Evolutionary conservation across 257 asterid genomes (phyloP).

Genomic region (Prunella vulgaris): DNA sequence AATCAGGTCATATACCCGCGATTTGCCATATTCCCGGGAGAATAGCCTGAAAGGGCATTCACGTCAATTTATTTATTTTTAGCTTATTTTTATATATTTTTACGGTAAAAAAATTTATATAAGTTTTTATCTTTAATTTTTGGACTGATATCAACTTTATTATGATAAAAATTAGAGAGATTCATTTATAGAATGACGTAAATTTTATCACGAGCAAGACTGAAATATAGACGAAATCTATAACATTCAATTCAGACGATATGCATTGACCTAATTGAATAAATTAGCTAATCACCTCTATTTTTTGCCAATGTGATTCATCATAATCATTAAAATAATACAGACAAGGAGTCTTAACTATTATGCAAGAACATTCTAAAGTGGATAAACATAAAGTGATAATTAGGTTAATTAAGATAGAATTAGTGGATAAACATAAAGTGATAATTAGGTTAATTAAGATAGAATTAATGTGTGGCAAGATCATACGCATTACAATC

Average conservation of each 20-base stretch:
- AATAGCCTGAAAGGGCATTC: too few species aligned
- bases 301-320: neutral
- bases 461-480: neutral
- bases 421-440: slow-evolving; percentile 17
- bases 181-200: too few species aligned
- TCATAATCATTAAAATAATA: neutral
- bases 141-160: too few species aligned
- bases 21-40: too few species aligned
- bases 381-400: slow-evolving; percentile 22
- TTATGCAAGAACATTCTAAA: neutral
- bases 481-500: neutral
- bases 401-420: slow-evolving; percentile 2
- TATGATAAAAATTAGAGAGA: too few species aligned
- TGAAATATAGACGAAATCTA: neutral
- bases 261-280: neutral
- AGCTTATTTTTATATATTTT: too few species aligned
- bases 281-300: neutral
- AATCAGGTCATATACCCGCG: too few species aligned
- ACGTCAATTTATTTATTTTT: too few species aligned
- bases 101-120: too few species aligned
- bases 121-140: too few species aligned
- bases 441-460: slow-evolving; percentile 12
- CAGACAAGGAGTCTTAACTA: neutral
- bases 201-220: too few species aligned
- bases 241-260: too few species aligned